phyloP scores from a whole-genome alignment of 1,284 basidiomycete genomes.

The Rhodotorula sp. region DNA sequence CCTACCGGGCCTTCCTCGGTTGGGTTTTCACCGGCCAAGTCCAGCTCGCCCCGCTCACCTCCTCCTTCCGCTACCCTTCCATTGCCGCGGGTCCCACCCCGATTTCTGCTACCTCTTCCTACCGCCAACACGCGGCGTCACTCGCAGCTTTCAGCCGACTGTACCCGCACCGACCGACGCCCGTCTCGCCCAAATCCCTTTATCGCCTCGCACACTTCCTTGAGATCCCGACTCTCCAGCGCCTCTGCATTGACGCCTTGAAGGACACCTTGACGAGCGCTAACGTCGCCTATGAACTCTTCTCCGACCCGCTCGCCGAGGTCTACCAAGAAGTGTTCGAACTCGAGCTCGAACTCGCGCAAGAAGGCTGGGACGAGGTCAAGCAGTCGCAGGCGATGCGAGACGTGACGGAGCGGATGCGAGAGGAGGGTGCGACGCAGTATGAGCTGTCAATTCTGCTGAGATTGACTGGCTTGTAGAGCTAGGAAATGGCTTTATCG shows the following conservation, averaged over 20 bases:
- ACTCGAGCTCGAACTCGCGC: conserved; percentile 2
- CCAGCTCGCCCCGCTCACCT: conserved; percentile 22
- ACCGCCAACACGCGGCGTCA: not conserved
- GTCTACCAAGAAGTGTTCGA: conserved; percentile 15
- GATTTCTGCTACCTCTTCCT: not conserved
- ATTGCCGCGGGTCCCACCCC: not conserved
- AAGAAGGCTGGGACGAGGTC: conserved; percentile 4
- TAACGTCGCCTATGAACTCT: conserved; percentile 16
- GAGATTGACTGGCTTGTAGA: conserved; percentile 3
- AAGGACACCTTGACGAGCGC: not conserved
- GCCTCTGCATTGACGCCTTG: conserved; percentile 7
- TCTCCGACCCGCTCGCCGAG: conserved; percentile 9
- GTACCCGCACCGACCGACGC: not conserved
- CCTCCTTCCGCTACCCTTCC: conserved; percentile 13
- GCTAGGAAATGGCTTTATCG: not conserved
- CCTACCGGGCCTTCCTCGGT: conserved; percentile 24
- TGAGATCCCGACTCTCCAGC: conserved; percentile 1
- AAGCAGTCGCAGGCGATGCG: conserved; percentile 1
- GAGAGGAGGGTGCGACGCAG: not conserved
- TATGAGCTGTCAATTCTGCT: conserved; percentile 14
- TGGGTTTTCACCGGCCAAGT: conserved; percentile 11
- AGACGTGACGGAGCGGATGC: conserved; percentile 3
- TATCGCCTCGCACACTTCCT: conserved; percentile 32
- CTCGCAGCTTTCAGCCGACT: not conserved
- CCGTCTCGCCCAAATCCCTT: conserved; percentile 21